Percentiles rank a stretch among this genome's conserved stretches.
Evolutionary conservation across 2,329 filamentous ascomycete species (phyloP).

Genomic region (Sporothrix humicola): DNA sequence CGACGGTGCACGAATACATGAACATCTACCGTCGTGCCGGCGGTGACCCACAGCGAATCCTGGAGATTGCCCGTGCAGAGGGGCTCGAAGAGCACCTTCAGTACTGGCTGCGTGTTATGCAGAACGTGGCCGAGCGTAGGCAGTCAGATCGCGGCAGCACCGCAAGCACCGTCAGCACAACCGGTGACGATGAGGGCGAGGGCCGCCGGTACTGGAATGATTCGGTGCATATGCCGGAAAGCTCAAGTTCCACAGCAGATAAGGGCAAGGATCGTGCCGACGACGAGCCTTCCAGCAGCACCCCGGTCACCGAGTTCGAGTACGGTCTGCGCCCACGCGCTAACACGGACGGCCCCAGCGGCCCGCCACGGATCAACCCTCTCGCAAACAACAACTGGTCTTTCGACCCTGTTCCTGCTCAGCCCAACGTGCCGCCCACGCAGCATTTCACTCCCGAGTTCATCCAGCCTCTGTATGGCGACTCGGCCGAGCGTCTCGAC

Average conservation of each 20-base stretch:
- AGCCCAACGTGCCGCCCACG: not conserved
- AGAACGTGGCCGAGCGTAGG: constrained; percentile 42
- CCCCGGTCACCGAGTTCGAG: constrained; percentile 27
- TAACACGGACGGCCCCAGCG: constrained; percentile 61
- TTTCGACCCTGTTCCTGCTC: constrained; percentile 47
- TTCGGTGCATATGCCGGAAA: not conserved
- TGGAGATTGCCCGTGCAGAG: constrained; percentile 67
- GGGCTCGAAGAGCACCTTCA: constrained; percentile 62
- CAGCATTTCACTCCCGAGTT: constrained; percentile 16
- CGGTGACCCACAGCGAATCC: constrained; percentile 63
- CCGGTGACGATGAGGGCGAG: not conserved
- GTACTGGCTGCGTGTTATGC: constrained; percentile 64
- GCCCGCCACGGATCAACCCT: constrained; percentile 53
- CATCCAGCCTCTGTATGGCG: constrained; percentile 1
- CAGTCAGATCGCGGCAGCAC: constrained; percentile 27
- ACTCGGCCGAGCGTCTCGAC: constrained; percentile 8
- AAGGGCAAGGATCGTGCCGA: constrained; percentile 33
- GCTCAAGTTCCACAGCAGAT: not conserved
- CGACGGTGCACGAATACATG: constrained; percentile 53
- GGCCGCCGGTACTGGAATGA: not conserved
- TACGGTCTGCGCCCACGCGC: constrained; percentile 54
- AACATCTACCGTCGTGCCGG: constrained; percentile 64
- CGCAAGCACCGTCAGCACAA: constrained; percentile 19
- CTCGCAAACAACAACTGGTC: constrained; percentile 67
- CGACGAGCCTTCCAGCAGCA: not conserved